These are phyloP conservation scores for Teunomyces cretensis DNA, from an alignment of 805 yeast species.

Conservation along the genomic window DNA sequence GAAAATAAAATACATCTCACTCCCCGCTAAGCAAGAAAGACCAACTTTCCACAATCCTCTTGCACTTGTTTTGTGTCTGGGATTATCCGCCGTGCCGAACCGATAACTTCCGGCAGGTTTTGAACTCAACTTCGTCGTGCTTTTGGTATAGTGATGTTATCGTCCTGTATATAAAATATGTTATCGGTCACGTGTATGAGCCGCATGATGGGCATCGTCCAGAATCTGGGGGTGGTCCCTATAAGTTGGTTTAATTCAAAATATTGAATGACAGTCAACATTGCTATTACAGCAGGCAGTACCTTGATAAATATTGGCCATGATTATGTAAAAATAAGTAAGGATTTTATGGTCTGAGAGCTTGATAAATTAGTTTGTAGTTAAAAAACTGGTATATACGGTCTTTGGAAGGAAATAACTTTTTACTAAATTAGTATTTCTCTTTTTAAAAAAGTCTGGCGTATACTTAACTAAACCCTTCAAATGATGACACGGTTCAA, in stretches of 20 bases:
- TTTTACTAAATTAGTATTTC: no score
- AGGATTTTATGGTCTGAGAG: background rate
- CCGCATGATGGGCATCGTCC: conserved; percentile 14
- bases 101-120: no score
- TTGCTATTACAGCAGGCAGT: no score
- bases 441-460: no score
- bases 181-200: conserved; percentile 5
- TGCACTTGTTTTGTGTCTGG: no score
- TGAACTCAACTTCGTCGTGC: background rate
- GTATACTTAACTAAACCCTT: background rate
- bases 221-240: conserved; percentile 1
- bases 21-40: no score
- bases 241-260: background rate
- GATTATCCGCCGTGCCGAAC: no score
- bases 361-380: background rate
- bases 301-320: rapidly evolving
- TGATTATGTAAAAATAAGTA: background rate
- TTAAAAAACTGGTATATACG: background rate
- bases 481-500: background rate
- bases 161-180: background rate
- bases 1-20: no score
- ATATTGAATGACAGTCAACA: background rate
- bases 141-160: background rate
- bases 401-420: no score
- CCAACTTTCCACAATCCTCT: no score